Evolutionary conservation across 1,284 basidiomycete genomes (phyloP), one percentile per base, ranked within the genome.

Genomic region (Puccinia polysora): DNA sequence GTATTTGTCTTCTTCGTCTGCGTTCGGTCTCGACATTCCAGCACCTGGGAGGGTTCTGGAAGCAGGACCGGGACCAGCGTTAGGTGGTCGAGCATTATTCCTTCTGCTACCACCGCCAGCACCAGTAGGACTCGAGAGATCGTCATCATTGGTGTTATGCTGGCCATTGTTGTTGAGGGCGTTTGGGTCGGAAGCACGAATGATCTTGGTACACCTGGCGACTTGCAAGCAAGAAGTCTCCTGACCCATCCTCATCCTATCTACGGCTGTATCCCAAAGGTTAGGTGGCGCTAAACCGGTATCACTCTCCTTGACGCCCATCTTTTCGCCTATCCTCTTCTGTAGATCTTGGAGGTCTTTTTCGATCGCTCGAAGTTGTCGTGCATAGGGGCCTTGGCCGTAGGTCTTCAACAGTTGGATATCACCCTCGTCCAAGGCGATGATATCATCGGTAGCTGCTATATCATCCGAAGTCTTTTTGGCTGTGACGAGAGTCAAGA

Each of bases 371-470:
- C 95, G 97, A 72, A 98, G 84, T 76, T 88, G 86, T 40, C 84
- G 81, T 0, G 94, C 93, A 79, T 99, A 99, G 65, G 96, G 94
- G 73, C 96, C 96, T 88, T 97, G 95, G 62, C 96, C 95, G 81
- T 98, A 99, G 74, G 96, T 99, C 84, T 97, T 97, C 76, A 99
- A 86, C 74, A 99, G 95, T 81, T 98, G 95, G 73, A 99, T 99
- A 80, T 98, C 96, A 74, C 91, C 94, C 78, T 97, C 96, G 79
- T 97, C 96, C 75, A 99, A 87, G 63, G 89, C 95, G 89, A 78
- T 47, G 63, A 69, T 74, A 45, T 71, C 68, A 55, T 71, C 68
- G 15, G 68, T 71, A 0, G 58, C 59, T 43, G 68, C 49, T 34
- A 71, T 71, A 55, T 71, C 68, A 38, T 71, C 68, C 45, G 68